Conservation (phyloP, 768 basidiomycete species). For the Termitomyces sp. region DNA sequence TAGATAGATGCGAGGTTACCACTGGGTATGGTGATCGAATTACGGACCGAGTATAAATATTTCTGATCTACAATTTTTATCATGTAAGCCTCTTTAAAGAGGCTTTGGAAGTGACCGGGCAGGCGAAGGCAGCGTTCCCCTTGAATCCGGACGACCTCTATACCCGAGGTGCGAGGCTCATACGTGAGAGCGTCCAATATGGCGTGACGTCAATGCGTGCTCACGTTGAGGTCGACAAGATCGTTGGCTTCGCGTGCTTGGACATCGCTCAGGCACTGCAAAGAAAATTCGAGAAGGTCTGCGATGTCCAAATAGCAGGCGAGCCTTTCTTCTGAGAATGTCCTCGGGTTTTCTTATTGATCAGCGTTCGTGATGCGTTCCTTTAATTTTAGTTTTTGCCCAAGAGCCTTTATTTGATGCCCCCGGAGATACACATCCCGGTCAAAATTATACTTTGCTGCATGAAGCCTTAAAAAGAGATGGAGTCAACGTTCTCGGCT, state of each 20-base stretch:
- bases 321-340: slow-evolving; percentile 5
- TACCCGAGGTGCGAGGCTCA: slow-evolving; percentile 44
- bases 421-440: slow-evolving; percentile 26
- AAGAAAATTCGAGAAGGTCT: slow-evolving; percentile 35
- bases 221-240: slow-evolving; percentile 59
- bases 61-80: slow-evolving; percentile 1
- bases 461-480: slow-evolving; percentile 29
- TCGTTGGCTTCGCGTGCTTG: slow-evolving; percentile 49
- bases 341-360: slow-evolving; percentile 7
- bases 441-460: slow-evolving; percentile 41
- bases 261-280: slow-evolving; percentile 44
- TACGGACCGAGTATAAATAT: background rate
- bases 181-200: slow-evolving; percentile 50
- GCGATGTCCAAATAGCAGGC: slow-evolving; percentile 58
- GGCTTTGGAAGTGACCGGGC: slow-evolving; percentile 45
- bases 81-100: slow-evolving; percentile 45
- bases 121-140: slow-evolving; percentile 46
- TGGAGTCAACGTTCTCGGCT: slow-evolving; percentile 50
- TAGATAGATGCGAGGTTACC: slow-evolving; percentile 47
- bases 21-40: slow-evolving; percentile 37
- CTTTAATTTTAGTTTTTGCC: slow-evolving; percentile 41
- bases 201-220: slow-evolving; percentile 65
- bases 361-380: slow-evolving; percentile 6
- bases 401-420: slow-evolving; percentile 51
- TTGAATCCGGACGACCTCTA: slow-evolving; percentile 38